These are phyloP conservation scores for Plasmodium chabaudi DNA, from an alignment of 169 alveolate species.

Conservation along the genomic window DNA sequence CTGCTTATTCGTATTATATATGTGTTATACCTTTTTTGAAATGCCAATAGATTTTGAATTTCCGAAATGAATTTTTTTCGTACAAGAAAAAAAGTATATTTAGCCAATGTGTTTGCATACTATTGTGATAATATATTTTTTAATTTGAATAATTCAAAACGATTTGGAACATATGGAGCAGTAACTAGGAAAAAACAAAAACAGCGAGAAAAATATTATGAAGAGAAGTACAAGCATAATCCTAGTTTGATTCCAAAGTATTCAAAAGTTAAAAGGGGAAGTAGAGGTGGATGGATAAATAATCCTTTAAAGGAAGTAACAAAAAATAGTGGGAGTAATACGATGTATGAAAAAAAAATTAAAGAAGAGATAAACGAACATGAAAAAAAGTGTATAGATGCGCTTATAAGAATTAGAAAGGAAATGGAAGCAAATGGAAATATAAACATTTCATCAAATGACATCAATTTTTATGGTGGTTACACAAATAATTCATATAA, in stretches of 20 bases:
- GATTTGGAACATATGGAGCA: constrained; percentile 74
- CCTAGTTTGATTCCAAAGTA: constrained; percentile 62
- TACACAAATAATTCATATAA: background rate
- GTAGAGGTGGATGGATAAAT: constrained; percentile 75
- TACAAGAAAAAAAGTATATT: constrained; percentile 12
- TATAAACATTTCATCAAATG: background rate
- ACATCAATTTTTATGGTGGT: background rate
- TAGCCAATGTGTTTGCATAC: background rate
- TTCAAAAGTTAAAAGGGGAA: constrained; percentile 64
- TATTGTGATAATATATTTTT: background rate
- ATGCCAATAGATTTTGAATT: constrained; percentile 14
- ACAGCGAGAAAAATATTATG: constrained; percentile 59
- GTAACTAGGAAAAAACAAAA: constrained; percentile 68
- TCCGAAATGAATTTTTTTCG: constrained; percentile 4
- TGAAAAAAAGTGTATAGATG: constrained; percentile 59
- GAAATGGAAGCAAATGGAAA: background rate
- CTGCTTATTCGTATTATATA: too few relatives aligned
- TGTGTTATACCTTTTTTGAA: background rate
- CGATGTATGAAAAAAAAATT: constrained; percentile 56
- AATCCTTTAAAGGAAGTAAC: constrained; percentile 72
- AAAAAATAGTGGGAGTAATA: constrained; percentile 65
- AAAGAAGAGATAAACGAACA: constrained; percentile 47
- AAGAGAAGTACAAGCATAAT: constrained; percentile 68
- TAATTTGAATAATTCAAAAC: background rate
- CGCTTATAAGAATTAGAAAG: constrained; percentile 38